Conservation (phyloP, 805 yeast genomes). For the Teunomyces funiuensis region DNA sequence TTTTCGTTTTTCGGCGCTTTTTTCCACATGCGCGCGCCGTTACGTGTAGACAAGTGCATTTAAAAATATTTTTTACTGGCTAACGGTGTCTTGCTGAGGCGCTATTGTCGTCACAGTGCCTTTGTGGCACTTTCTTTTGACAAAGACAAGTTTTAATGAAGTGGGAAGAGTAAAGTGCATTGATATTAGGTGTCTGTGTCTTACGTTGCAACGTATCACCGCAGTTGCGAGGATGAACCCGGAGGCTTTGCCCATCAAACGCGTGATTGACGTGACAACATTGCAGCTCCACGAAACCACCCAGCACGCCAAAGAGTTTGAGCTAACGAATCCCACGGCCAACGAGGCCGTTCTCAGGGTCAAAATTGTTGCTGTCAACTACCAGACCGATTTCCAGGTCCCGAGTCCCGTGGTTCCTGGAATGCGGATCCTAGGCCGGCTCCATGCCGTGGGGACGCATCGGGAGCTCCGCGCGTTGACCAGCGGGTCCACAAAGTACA, state of each 20-base stretch:
- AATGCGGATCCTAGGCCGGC: conserved; percentile 30
- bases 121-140: too few species aligned
- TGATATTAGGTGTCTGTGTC: too few species aligned
- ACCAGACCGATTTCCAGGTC: conserved; percentile 23
- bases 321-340: conserved; percentile 6
- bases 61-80: too few species aligned
- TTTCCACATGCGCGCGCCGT: too few species aligned
- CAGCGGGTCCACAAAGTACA: conserved; percentile 17
- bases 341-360: conserved; percentile 26
- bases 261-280: conserved; percentile 22
- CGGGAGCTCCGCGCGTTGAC: background rate
- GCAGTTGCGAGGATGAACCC: conserved; percentile 7
- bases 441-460: conserved; percentile 13
- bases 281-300: conserved; percentile 22
- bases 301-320: conserved; percentile 26
- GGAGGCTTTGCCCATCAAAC: conserved; percentile 23
- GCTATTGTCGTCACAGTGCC: too few species aligned
- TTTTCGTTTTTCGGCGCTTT: too few species aligned
- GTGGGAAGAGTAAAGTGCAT: too few species aligned
- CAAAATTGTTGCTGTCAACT: conserved; percentile 30
- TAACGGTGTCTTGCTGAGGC: too few species aligned
- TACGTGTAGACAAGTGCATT: too few species aligned
- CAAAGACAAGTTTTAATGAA: too few species aligned
- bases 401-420: conserved; percentile 30
- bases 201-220: too few species aligned